These are phyloP conservation scores for Talaromyces islandicus DNA, from an alignment of 2,329 filamentous ascomycete species.

Conservation along the genomic window DNA sequence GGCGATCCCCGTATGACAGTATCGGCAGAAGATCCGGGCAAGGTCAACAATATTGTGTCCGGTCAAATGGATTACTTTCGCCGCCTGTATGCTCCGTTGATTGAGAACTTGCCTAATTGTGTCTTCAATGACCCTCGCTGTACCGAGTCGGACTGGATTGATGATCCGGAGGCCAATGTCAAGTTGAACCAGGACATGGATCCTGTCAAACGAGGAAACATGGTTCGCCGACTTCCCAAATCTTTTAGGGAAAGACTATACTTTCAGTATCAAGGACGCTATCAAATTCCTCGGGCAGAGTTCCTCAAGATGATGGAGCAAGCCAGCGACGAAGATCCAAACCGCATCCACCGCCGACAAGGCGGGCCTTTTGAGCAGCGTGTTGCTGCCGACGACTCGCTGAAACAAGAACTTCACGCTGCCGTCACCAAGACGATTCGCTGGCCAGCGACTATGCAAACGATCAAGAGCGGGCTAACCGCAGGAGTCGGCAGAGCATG, in stretches of 20 bases:
- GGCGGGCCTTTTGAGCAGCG: conserved; percentile 81
- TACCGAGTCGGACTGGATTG: conserved; percentile 55
- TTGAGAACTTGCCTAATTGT: conserved; percentile 86
- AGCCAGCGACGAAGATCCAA: conserved; percentile 60
- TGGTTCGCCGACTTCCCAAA: conserved; percentile 86
- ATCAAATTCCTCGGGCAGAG: conserved; percentile 73
- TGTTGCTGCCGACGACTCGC: conserved; percentile 65
- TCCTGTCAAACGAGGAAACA: conserved; percentile 82
- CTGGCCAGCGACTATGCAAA: conserved; percentile 89
- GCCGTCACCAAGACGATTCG: conserved; percentile 83
- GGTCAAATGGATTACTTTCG: conserved; percentile 91
- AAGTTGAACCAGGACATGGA: conserved; percentile 85
- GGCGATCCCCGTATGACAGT: conserved; percentile 95
- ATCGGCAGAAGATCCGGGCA: conserved; percentile 82
- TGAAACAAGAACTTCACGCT: conserved; percentile 64
- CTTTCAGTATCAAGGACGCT: conserved; percentile 90
- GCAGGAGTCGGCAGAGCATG: conserved; percentile 64
- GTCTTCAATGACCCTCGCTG: conserved; percentile 63
- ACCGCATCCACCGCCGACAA: conserved; percentile 64
- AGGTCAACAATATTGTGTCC: conserved; percentile 89
- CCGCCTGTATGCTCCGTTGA: conserved; percentile 79
- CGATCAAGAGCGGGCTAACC: conserved; percentile 75
- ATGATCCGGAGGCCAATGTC: conserved; percentile 59
- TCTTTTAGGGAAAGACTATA: conserved; percentile 85
- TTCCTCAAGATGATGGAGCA: conserved; percentile 80